These are phyloP conservation scores for Penicillium odoratum DNA, from an alignment of 495 filamentous ascomycete species.

Conservation along the genomic window DNA sequence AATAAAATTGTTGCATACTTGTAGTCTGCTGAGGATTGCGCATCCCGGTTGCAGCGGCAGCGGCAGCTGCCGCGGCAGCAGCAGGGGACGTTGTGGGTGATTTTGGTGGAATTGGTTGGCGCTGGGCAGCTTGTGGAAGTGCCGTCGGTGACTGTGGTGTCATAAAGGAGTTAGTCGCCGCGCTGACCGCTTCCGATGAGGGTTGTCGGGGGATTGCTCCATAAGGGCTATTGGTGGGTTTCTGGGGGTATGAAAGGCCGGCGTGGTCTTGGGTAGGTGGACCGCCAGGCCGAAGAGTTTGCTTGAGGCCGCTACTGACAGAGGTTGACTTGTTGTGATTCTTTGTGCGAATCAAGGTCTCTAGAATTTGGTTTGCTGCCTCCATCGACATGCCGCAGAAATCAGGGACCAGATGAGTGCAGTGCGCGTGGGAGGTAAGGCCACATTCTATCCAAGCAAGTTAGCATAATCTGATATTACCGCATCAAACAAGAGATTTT, in stretches of 20 bases:
- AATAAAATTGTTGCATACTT: conserved; percentile 28
- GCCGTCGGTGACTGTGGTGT: conserved; percentile 45
- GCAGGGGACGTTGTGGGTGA: conserved; percentile 33
- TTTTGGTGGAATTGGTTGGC: conserved; percentile 39
- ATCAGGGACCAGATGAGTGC: conserved; percentile 94
- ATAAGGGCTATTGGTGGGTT: conserved; percentile 52
- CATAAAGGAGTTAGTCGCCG: conserved; percentile 46
- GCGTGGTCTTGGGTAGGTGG: conserved; percentile 48
- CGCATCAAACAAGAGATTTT: not conserved
- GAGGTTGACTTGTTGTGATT: conserved; percentile 48
- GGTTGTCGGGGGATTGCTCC: conserved; percentile 46
- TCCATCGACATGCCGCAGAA: conserved; percentile 99
- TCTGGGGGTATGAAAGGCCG: conserved; percentile 43
- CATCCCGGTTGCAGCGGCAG: not conserved
- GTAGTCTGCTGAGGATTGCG: conserved; percentile 34
- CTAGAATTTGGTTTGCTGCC: conserved; percentile 87
- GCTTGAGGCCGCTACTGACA: conserved; percentile 57
- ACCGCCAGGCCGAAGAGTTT: conserved; percentile 62
- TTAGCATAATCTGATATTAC: conserved; percentile 22
- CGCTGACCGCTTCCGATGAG: conserved; percentile 47
- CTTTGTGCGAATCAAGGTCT: conserved; percentile 45
- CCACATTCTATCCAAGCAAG: conserved; percentile 69
- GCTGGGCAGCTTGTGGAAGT: conserved; percentile 28
- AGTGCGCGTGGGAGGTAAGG: conserved; percentile 87
- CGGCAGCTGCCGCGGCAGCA: conserved; percentile 29